Conservation (phyloP, 345 rosid species). For the Gossypium ekmanianum region DNA sequence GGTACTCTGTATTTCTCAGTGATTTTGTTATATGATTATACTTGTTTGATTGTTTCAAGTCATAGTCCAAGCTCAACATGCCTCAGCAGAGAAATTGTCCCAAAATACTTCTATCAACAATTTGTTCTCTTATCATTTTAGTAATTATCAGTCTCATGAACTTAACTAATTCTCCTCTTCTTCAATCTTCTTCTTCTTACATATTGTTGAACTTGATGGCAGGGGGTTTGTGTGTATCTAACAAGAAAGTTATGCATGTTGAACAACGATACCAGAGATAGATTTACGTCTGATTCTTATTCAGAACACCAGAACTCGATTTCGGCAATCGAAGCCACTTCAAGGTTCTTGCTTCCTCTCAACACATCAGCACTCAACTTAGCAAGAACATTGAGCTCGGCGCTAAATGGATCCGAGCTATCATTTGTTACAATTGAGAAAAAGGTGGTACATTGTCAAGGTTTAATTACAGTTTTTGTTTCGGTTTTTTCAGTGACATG, state of each 20-base stretch:
- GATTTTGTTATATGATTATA: too few species aligned
- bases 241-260: conserved; percentile 18
- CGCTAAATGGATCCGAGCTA: conserved; percentile 30
- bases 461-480: neutral
- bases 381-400: conserved; percentile 30
- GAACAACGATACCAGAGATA: conserved; percentile 14
- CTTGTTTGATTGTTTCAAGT: too few species aligned
- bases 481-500: neutral
- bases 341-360: conserved; percentile 21
- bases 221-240: conserved; percentile 26
- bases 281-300: conserved; percentile 2
- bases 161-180: neutral
- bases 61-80: neutral
- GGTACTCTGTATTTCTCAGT: too few species aligned
- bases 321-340: conserved; percentile 27
- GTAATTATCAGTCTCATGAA: neutral
- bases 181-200: neutral
- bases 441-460: conserved; percentile 17
- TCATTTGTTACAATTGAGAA: conserved; percentile 25
- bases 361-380: conserved; percentile 33
- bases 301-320: conserved; percentile 3
- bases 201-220: neutral
- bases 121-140: neutral
- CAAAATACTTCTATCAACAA: neutral
- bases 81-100: neutral